Conservation (phyloP, 1,139 yeast genomes). For the Pichia sp. region DNA sequence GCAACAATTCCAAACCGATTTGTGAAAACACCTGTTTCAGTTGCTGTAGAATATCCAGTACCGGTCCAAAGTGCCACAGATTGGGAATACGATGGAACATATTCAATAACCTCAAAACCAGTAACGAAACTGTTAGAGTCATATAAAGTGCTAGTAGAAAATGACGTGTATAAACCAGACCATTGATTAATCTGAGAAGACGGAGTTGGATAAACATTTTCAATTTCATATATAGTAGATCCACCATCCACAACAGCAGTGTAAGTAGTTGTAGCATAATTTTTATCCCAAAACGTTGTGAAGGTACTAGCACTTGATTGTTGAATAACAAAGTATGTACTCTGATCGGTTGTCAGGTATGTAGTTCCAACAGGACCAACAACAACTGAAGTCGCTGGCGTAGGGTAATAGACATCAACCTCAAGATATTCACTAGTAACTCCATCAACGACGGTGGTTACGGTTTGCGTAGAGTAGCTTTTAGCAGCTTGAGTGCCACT, state of each 20-base stretch:
- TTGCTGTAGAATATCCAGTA: conserved; percentile 5
- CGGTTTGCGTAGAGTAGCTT: neutral
- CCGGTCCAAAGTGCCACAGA: conserved; percentile 11
- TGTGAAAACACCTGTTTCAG: neutral
- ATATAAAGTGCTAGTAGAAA: neutral
- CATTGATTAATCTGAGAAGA: neutral
- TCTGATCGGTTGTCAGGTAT: neutral
- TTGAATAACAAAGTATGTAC: conserved; percentile 3
- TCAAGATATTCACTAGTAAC: neutral
- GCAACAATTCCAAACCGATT: conserved; percentile 6
- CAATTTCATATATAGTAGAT: conserved; percentile 4
- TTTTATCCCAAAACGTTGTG: neutral
- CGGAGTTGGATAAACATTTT: conserved; percentile 5
- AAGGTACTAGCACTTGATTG: conserved; percentile 1
- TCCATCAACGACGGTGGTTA: neutral
- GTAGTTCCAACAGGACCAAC: conserved; percentile 1
- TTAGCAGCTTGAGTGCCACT: neutral
- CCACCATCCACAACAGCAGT: conserved; percentile 3
- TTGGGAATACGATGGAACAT: conserved; percentile 11
- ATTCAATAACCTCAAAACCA: neutral
- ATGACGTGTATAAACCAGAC: neutral
- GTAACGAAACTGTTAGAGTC: neutral
- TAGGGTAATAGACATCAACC: conserved; percentile 3
- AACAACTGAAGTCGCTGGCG: neutral
- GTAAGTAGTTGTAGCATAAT: conserved; percentile 1